Evolutionary conservation across 2,329 filamentous ascomycete species (phyloP), one percentile per base, ranked within the genome.

Genomic region (Verticillium isaacii): DNA sequence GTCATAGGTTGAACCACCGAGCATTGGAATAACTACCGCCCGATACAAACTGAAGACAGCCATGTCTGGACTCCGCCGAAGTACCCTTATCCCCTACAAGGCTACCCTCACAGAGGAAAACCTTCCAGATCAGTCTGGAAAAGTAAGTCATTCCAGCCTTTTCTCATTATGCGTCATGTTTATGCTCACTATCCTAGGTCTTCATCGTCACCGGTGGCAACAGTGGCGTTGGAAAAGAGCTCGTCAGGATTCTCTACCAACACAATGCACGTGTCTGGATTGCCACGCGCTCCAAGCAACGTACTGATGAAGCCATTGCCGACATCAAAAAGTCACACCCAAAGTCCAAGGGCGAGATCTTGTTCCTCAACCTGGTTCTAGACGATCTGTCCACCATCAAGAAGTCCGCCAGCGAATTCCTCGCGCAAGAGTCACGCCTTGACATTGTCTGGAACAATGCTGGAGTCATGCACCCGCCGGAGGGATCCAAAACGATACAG

Each of bases 231-330:
- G 82, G 81, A 8, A 73, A 76, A 55, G 79, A 82, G 63, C 73
- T 84, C 7, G 72, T 69, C 58, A 75, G 75, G 36, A 78, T 84
- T 8, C 74, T 85, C 9, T 85, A 84, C 68, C 66, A 69, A 2
- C 74, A 73, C 17, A 78, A 81, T 58, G 81, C 72, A 32, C 82
- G 74, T 3, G 75, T 85, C 23, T 84, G 83, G 66, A 68, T 84
- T 45, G 80, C 80, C 3, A 76, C 75, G 2, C 79, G 82, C 54
- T 62, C 60, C 32, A 39, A 64, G 37, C 12, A 39, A 8, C 57
- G 41, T 7, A 57, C 60, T 32, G 29, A 23, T 23, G 41, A 59
- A 15, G 58, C 36, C n/a, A 60, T 62, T 17, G 57, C 57, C n/a
- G 63, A 64, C 34, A 57, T 66, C 54, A 56, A 58, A 25, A 39